phyloP scores from a whole-genome alignment of 2,329 filamentous ascomycete species.

The Colletotrichum cordylinicola region DNA sequence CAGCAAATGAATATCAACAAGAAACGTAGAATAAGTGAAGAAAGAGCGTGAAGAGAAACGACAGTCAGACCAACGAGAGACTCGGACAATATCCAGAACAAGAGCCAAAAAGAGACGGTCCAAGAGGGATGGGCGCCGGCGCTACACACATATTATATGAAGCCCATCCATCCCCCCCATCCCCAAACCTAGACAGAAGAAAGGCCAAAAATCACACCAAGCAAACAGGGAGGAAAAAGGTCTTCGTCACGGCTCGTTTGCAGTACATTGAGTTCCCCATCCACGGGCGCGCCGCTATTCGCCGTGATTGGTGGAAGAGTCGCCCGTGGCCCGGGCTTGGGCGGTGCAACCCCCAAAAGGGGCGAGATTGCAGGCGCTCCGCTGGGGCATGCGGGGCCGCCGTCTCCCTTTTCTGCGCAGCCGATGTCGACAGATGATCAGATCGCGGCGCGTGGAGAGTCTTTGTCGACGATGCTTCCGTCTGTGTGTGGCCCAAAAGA shows the following conservation, averaged over 20 bases:
- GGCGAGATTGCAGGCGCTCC: conserved; percentile 3
- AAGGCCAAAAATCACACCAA: background rate
- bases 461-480: background rate
- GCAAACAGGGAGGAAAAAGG: background rate
- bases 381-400: conserved; percentile 1
- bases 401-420: background rate
- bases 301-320: conserved; percentile 14
- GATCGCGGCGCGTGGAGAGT: background rate
- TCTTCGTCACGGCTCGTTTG: conserved; percentile 10
- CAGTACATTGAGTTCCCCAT: conserved; percentile 12
- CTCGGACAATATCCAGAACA: background rate
- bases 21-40: background rate
- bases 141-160: background rate
- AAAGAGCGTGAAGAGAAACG: background rate
- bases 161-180: background rate
- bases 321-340: background rate
- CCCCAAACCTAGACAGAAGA: background rate
- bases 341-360: conserved; percentile 8
- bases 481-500: background rate
- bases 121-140: background rate
- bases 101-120: background rate
- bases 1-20: conserved; percentile 2
- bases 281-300: background rate
- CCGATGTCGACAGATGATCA: background rate
- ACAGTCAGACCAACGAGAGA: background rate